A percentile compares a stretch with the other conserved stretches of the same genome.
Conservation (phyloP, 169 alveolate species). For the Babesia ovata region DNA sequence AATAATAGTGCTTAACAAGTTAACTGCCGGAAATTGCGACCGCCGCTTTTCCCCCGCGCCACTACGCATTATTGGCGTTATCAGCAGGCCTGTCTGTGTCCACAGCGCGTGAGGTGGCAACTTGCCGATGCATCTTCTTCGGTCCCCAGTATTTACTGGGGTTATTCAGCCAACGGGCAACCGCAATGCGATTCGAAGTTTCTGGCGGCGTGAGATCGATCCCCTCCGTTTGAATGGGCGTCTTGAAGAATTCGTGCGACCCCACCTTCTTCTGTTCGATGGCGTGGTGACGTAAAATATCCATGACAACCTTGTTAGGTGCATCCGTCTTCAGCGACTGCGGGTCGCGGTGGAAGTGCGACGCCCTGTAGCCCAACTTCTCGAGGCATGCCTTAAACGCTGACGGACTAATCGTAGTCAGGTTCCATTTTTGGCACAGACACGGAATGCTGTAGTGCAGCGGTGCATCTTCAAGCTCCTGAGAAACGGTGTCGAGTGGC, state of each 20-base stretch:
- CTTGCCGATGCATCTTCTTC: conserved; percentile 58
- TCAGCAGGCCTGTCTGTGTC: not conserved
- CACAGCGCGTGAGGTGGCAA: conserved; percentile 40
- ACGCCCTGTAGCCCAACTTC: conserved; percentile 83
- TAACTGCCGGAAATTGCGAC: no score
- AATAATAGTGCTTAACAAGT: no score
- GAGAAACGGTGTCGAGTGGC: not conserved
- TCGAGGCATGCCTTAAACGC: conserved; percentile 51
- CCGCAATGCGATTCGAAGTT: conserved; percentile 7
- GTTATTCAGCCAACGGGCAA: conserved; percentile 65
- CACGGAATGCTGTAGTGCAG: conserved; percentile 51
- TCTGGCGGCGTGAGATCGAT: conserved; percentile 33
- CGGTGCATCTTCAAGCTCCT: conserved; percentile 59
- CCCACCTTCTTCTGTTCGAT: conserved; percentile 12
- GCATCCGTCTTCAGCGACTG: conserved; percentile 88
- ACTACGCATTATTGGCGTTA: not conserved
- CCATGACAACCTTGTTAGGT: conserved; percentile 86
- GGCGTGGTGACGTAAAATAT: conserved; percentile 77
- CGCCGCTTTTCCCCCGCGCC: no score
- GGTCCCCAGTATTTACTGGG: conserved; percentile 71
- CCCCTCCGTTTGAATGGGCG: conserved; percentile 46
- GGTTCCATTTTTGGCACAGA: conserved; percentile 58
- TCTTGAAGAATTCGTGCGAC: conserved; percentile 47
- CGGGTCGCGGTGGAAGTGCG: conserved; percentile 90
- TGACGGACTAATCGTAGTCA: conserved; percentile 61